These are phyloP conservation scores for Entonaema liquescens DNA, from an alignment of 495 filamentous ascomycete genomes.

Conservation along the genomic window DNA sequence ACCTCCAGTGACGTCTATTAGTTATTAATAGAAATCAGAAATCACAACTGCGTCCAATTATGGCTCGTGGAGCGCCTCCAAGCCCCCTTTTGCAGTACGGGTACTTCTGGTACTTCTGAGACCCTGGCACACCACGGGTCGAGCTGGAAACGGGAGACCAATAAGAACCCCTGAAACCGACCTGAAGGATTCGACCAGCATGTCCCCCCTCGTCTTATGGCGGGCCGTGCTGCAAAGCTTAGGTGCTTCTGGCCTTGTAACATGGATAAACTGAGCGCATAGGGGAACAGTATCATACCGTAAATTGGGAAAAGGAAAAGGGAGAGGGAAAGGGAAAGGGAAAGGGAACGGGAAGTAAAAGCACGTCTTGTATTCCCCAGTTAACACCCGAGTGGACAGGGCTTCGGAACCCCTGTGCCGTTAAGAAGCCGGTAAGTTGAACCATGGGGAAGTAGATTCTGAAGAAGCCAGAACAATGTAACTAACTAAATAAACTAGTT, in stretches of 20 bases:
- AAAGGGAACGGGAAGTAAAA: background rate
- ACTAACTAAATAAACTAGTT: too few relatives aligned
- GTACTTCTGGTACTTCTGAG: slow-evolving; percentile 29
- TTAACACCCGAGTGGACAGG: slow-evolving; percentile 1
- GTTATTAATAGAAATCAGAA: slow-evolving; percentile 43
- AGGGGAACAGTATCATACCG: slow-evolving; percentile 18
- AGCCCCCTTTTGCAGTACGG: slow-evolving; percentile 34
- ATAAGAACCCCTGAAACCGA: slow-evolving; percentile 8
- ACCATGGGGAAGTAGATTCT: slow-evolving; percentile 26
- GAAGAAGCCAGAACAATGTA: slow-evolving; percentile 5
- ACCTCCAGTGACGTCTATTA: slow-evolving; percentile 30
- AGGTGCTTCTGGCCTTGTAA: slow-evolving; percentile 21
- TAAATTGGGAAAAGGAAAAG: slow-evolving; percentile 1
- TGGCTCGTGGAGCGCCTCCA: slow-evolving; percentile 11
- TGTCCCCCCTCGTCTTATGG: slow-evolving; percentile 24
- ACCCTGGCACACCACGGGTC: slow-evolving; percentile 30
- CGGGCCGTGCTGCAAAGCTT: slow-evolving; percentile 40
- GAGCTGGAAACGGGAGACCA: slow-evolving; percentile 33
- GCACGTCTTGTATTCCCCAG: slow-evolving; percentile 3
- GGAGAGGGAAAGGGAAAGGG: background rate
- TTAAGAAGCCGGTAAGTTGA: slow-evolving; percentile 25
- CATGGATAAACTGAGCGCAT: slow-evolving; percentile 1
- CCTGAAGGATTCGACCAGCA: slow-evolving; percentile 38
- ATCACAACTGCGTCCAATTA: slow-evolving; percentile 29
- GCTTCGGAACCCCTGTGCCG: slow-evolving; percentile 24